These are phyloP conservation scores for Apiotrichum gamsii DNA, from an alignment of 1,284 basidiomycete species.

Conservation along the genomic window DNA sequence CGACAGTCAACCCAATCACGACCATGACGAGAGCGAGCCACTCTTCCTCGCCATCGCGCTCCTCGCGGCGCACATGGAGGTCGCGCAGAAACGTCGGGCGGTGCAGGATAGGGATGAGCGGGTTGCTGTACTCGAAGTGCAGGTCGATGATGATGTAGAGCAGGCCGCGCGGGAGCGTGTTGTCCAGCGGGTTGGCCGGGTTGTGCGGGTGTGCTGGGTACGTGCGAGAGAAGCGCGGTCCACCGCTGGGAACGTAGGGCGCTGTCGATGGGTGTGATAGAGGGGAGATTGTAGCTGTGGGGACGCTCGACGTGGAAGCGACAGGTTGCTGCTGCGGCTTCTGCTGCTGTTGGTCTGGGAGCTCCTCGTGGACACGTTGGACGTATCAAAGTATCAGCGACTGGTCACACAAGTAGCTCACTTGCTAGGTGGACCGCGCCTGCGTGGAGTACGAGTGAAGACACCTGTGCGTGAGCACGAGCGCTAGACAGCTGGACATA, in stretches of 20 bases:
- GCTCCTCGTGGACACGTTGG: not conserved
- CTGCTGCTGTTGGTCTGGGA: too few species aligned
- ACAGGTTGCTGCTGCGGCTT: not conserved
- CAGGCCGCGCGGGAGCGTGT: conserved; percentile 27
- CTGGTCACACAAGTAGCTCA: not conserved
- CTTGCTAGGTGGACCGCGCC: not conserved
- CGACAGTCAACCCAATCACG: conserved; percentile 70
- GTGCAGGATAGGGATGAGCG: conserved; percentile 57
- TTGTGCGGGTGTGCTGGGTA: conserved; percentile 11
- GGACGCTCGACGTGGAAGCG: too few species aligned
- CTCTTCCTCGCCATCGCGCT: conserved; percentile 55
- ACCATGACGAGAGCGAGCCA: conserved; percentile 81
- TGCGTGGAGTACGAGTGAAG: not conserved
- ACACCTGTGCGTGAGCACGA: not conserved
- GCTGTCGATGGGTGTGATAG: too few species aligned
- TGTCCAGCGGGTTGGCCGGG: conserved; percentile 30
- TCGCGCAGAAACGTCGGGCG: conserved; percentile 72
- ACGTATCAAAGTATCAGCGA: not conserved
- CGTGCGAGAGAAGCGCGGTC: not conserved
- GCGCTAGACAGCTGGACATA: too few species aligned
- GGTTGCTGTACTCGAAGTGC: conserved; percentile 81
- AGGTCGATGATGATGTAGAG: conserved; percentile 57
- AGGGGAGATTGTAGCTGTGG: not conserved
- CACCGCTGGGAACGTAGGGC: too few species aligned
- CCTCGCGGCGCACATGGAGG: conserved; percentile 64